Conservation (phyloP, 2,329 filamentous ascomycete genomes). For the Penicillium palitans region DNA sequence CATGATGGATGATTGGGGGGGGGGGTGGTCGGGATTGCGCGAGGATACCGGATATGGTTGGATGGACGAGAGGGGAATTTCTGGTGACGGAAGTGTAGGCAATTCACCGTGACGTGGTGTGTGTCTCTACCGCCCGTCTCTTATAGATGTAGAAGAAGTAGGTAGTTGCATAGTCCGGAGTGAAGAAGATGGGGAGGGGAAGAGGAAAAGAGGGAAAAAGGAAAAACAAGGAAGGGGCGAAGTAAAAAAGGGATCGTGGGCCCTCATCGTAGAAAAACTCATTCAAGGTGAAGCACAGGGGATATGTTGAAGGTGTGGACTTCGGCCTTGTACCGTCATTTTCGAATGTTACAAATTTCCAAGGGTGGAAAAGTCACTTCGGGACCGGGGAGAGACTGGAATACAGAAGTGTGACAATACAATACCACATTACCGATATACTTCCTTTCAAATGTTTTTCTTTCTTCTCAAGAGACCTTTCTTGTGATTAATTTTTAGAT, state of each 20-base stretch:
- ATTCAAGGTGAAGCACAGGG: constrained; percentile 15
- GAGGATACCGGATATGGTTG: constrained; percentile 1
- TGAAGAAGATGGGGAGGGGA: constrained; percentile 14
- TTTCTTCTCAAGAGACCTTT: background rate
- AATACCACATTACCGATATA: background rate
- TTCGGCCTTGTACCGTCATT: constrained; percentile 8
- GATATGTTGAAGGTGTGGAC: constrained; percentile 13
- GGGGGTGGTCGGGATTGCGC: background rate
- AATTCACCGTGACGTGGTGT: constrained; percentile 26
- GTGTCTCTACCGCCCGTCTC: constrained; percentile 25
- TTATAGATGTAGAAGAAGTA: constrained; percentile 32
- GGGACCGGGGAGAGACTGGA: background rate
- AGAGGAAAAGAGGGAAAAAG: constrained; percentile 19
- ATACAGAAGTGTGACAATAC: background rate
- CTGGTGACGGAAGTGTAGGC: constrained; percentile 11
- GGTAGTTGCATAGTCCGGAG: constrained; percentile 33
- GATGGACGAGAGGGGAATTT: constrained; percentile 9
- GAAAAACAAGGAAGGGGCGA: constrained; percentile 18
- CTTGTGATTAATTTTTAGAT: too few species aligned
- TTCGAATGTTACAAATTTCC: background rate
- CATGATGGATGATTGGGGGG: constrained; percentile 17
- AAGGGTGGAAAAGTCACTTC: background rate
- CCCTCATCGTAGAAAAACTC: constrained; percentile 16
- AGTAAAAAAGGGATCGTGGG: constrained; percentile 29
- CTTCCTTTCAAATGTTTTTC: background rate